These are phyloP conservation scores for Onygenales sp. DNA, from an alignment of 2,329 filamentous ascomycete genomes.

Conservation along the genomic window DNA sequence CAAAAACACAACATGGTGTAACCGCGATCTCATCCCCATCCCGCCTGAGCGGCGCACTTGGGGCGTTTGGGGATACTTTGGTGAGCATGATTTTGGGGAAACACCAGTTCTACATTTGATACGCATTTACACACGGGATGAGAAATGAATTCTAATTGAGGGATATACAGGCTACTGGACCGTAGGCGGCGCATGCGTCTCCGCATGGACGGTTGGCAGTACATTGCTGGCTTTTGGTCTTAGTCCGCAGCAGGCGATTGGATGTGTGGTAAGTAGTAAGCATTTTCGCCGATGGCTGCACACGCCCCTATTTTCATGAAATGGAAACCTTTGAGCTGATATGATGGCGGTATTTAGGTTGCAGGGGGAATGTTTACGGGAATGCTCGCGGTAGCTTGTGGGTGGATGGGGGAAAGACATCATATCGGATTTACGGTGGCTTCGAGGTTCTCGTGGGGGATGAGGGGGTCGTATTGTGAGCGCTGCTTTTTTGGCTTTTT, in stretches of 20 bases:
- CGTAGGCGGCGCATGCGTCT: slow-evolving; percentile 20
- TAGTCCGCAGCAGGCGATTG: slow-evolving; percentile 17
- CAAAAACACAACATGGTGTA: slow-evolving; percentile 19
- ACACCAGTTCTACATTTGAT: background rate
- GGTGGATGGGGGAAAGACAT: slow-evolving; percentile 19
- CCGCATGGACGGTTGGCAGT: slow-evolving; percentile 20
- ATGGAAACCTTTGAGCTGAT: background rate
- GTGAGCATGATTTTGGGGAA: slow-evolving; percentile 5
- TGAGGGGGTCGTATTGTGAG: slow-evolving; percentile 17
- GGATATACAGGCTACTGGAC: slow-evolving; percentile 20
- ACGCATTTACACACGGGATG: background rate
- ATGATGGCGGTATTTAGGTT: slow-evolving; percentile 1
- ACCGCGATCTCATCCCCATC: slow-evolving; percentile 21
- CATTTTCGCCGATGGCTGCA: background rate
- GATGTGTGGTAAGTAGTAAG: slow-evolving; percentile 14
- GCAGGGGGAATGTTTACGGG: slow-evolving; percentile 14
- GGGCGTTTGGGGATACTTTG: slow-evolving; percentile 18
- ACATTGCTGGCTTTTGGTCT: slow-evolving; percentile 18
- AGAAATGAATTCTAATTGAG: background rate
- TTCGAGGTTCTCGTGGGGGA: slow-evolving; percentile 18
- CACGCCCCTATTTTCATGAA: background rate
- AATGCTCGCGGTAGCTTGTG: slow-evolving; percentile 17
- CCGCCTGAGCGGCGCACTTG: slow-evolving; percentile 19
- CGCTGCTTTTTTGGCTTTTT: background rate
- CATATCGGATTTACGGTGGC: slow-evolving; percentile 20